Conservation (phyloP, 257 asterid genomes). For the Primulina huaijiensis region DNA sequence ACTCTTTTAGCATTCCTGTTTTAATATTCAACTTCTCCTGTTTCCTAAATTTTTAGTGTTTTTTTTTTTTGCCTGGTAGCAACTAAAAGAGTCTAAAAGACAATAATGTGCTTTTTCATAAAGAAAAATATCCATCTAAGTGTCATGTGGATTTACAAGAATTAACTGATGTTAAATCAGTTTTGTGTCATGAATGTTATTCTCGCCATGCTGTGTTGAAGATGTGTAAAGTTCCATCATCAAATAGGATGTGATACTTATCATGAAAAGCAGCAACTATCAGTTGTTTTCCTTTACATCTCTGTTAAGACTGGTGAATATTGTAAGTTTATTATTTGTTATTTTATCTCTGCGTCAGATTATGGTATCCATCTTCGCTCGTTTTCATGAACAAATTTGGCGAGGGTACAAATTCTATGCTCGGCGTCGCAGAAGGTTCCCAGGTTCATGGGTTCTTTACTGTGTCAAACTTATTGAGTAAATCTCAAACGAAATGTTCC, state of each 20-base stretch:
- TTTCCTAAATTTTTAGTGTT: not conserved
- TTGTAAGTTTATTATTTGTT: not conserved
- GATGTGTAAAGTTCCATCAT: not conserved
- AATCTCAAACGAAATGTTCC: not conserved
- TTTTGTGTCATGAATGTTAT: not conserved
- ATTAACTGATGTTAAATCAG: not conserved
- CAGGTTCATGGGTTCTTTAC: slow-evolving; percentile 46
- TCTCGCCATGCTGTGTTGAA: not conserved
- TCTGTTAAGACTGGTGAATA: not conserved
- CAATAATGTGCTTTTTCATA: no score
- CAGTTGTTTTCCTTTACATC: not conserved
- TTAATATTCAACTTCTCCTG: not conserved
- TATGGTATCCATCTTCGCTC: slow-evolving; percentile 79
- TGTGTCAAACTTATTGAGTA: slow-evolving; percentile 15
- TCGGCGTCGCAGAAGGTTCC: slow-evolving; percentile 86
- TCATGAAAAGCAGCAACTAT: not conserved
- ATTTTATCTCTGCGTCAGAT: slow-evolving; percentile 41
- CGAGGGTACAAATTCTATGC: slow-evolving; percentile 53
- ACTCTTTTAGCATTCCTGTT: not conserved
- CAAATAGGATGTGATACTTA: not conserved
- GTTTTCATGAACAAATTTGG: slow-evolving; percentile 50
- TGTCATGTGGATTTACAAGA: slow-evolving; percentile 5
- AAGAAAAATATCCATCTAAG: not conserved
- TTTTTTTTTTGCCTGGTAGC: not conserved
- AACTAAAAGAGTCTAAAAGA: not conserved